Base-by-base conservation (phyloP, 352 stramenopile genomes). In the Globisporangium camurandrum region DNA sequence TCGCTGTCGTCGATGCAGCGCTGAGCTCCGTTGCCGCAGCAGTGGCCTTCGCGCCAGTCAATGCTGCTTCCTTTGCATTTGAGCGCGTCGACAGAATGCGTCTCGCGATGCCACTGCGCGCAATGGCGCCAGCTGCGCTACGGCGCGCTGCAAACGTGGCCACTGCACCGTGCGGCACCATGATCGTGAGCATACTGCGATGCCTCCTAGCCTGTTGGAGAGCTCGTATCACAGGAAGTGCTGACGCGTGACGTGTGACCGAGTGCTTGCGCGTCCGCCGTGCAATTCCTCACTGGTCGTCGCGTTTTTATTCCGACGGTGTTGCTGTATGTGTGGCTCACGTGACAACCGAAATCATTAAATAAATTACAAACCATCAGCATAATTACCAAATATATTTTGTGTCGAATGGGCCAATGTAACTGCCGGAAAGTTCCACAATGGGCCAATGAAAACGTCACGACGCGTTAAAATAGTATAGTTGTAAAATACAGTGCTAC, bases 71-170 rank as follows among this genome's bases (percentile, higher is more conserved):
- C 59, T 75, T 69, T 16, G 69, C 61, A 8, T 66, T 73, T 12
- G 77, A 69, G 22, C 64, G 75, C 51, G 75, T 87, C 40, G 75
- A 89, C 39, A 84, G 57, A 49, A 85, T 62, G 47, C 78, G 75
- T 23, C 30, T 54, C 46, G 53, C 53, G 46, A 77, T 63, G 24
- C 16, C 20, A 20, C 26, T 50, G 39, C 30, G 37, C 14, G 23
- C 36, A 19, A 41, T 19, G 14, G 36, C 22, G n/a, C n/a, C n/a
- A 23, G 14, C 49, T 9, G 24, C 39, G 39, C 30, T 55, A 28
- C 49, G 24, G 40, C 46, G 39, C 49, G 39, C 27, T 28, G 39
- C 39, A 23, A 40, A 55, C 39, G 41, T 55, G 49, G 51, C 42
- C 19, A 51, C 37, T 6, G 36, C 51, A 7, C 42, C 36, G 38